Percentiles rank a stretch among this genome's conserved stretches.
These are phyloP conservation scores for Sporisorium scitamineum DNA, from an alignment of 1,284 basidiomycete species.

Conservation along the genomic window DNA sequence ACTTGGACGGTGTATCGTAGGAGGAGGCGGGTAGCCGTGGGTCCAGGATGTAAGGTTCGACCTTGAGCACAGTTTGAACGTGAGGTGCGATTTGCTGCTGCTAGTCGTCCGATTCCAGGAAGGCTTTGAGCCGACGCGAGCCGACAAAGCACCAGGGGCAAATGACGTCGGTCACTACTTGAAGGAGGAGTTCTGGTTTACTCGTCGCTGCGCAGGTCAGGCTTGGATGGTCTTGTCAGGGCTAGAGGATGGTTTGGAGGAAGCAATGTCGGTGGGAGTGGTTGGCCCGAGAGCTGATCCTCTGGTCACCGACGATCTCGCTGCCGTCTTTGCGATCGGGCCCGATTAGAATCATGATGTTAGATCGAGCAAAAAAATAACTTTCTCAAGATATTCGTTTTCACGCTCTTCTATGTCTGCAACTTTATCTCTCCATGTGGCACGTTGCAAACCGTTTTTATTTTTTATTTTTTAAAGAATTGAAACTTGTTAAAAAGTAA, in stretches of 20 bases:
- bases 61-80: slow-evolving; percentile 38
- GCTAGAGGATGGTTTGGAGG: neutral
- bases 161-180: slow-evolving; percentile 48
- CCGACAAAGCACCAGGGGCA: slow-evolving; percentile 60
- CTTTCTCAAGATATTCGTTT: no score
- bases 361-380: neutral
- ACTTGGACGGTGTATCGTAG: slow-evolving; percentile 37
- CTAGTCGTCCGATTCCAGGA: slow-evolving; percentile 48
- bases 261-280: neutral
- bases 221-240: neutral
- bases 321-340: neutral
- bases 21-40: slow-evolving; percentile 40
- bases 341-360: neutral
- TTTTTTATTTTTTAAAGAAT: no score
- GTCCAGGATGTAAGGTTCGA: slow-evolving; percentile 56
- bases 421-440: neutral
- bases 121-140: slow-evolving; percentile 40
- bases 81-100: slow-evolving; percentile 42
- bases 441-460: no score
- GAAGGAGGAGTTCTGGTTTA: slow-evolving; percentile 50
- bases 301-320: slow-evolving; percentile 11
- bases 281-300: slow-evolving; percentile 25
- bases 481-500: neutral
- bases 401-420: slow-evolving; percentile 11
- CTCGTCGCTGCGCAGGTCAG: slow-evolving; percentile 14